Base-by-base conservation (phyloP, 1,284 basidiomycete species). In the Marasmius sp. region DNA sequence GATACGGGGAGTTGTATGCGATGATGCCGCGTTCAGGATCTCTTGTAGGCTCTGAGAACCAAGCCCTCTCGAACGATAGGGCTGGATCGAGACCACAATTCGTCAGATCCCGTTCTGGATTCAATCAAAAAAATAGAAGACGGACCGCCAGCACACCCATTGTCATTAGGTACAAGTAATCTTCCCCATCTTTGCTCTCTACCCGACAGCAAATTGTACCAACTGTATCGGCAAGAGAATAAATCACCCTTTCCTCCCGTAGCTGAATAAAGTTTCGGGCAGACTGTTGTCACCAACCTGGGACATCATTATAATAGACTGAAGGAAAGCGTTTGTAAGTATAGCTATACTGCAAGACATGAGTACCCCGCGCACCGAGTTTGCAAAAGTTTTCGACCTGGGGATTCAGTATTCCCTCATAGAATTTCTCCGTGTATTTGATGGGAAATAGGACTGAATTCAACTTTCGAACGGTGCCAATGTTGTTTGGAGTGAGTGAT, bases 301-400 rank as follows among this genome's bases (percentile, higher is more conserved):
- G 92, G 61, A 93, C 81, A 75, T 93, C 92, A 76, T 93, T 93
- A 75, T 88, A 92, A 74, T 93, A 94, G 51, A 92, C 91, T 93
- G 68, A 16, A 58, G 55, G 43, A 63, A 39, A 51, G 20, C 51
- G 51, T 49, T 63, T 56, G 55, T 65, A 47, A 59, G 34, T 38
- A 60, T 54, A 53, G 49, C 53, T 58, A 50, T 36, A 50, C 56
- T 14, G 12, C 45, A 39, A 58, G 38, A 18, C 36, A 22, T 38
- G 61, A 38, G 56, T 57, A 63, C 66, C 56, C 37, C 57, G 76
- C 79, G 74, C 75, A 83, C 91, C 82, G 67, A 93, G 87, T 75
- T 92, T 88, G 76, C 92, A 93, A 73, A 91, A 93, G 41, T 87
- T 84, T 69, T 93, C 91, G 20, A 87, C 79, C 60, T 92, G 88